Base-by-base conservation (phyloP, 208 protist species). In the Trypanosomatidae sp. region DNA sequence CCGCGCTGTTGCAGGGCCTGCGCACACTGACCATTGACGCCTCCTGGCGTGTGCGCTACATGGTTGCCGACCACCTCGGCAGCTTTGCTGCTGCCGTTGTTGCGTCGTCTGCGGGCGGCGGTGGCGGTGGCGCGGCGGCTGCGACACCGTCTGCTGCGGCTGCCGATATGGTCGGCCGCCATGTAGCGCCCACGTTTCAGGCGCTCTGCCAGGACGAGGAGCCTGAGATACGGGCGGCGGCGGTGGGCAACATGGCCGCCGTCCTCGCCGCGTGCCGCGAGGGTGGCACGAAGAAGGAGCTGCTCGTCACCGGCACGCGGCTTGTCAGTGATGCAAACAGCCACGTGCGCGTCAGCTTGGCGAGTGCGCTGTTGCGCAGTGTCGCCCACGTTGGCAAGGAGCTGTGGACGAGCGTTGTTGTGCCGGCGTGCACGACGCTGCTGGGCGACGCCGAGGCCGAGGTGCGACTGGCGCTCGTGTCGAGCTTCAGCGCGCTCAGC, bases 41-140 rank as follows among this genome's bases (percentile, higher is more conserved):
- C 65, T 96, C 90, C 6, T 99, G 97, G 97, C 85, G 97, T 11
- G 97, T 99, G 30, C 85, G 97, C 5, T 99, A 98, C 71, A 98
- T 98, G 89, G 81, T 91, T 13, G 96, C 97, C 7, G 96, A 98
- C 55, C 71, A 88, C n/a, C 84, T 98, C 35, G 76, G 84, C 30
- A 55, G 45, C 47, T 60, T 92, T 25, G 66, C 78, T 6, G 56
- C 41, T 18, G 71, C 61, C n/a, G 60, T 83, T 18, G n/a, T n/a
- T n/a, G n/a, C n/a, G n/a, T n/a, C n/a, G n/a, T n/a, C n/a, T n/a
- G 60, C 75, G 7, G 48, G 61, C 15, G 48, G 62, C 6, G 76
- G 86, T 46, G 75, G 80, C 7, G 60, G 51, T 8, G n/a, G n/a
- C 6, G 6, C 37, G 25, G 23, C 37, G 18, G 56, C 38, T 10